These are phyloP conservation scores for Passalora sequoiae DNA, from an alignment of 2,329 filamentous ascomycete genomes.

Conservation along the genomic window DNA sequence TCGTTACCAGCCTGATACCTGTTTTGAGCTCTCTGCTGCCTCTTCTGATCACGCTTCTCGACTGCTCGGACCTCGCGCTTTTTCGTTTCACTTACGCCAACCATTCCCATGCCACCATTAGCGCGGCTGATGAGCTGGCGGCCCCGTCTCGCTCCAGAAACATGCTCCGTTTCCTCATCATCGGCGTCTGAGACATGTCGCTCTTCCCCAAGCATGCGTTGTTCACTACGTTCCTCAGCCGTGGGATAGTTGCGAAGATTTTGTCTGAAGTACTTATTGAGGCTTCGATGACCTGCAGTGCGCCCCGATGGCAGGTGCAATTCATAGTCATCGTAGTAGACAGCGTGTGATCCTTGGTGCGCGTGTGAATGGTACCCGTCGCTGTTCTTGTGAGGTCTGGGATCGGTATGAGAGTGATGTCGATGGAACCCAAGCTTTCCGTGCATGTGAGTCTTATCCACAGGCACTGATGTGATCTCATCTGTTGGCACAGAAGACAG, in stretches of 20 bases:
- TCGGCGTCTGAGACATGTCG: conserved; percentile 45
- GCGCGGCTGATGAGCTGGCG: conserved; percentile 56
- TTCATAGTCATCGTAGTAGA: conserved; percentile 89
- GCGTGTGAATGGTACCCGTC: conserved; percentile 80
- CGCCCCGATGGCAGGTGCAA: conserved; percentile 86
- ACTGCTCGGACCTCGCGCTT: conserved; percentile 61
- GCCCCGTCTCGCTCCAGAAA: conserved; percentile 26
- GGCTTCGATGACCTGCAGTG: conserved; percentile 80
- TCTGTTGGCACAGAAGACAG: conserved; percentile 77
- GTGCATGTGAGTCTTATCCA: conserved; percentile 67
- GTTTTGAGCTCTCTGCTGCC: conserved; percentile 48
- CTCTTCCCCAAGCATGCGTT: conserved; percentile 54
- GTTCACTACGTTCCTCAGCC: conserved; percentile 66
- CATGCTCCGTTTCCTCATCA: conserved; percentile 38
- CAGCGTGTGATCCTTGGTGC: conserved; percentile 65
- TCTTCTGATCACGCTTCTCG: conserved; percentile 65
- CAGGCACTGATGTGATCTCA: conserved; percentile 73
- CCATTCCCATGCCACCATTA: conserved; percentile 70
- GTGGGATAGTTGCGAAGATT: conserved; percentile 83
- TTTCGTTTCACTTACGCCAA: conserved; percentile 69
- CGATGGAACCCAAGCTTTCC: conserved; percentile 66
- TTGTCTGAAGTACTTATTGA: conserved; percentile 85
- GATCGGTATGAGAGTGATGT: conserved; percentile 66
- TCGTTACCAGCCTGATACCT: conserved; percentile 66
- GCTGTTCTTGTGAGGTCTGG: conserved; percentile 65